Evolutionary conservation across 2,329 filamentous ascomycete species (phyloP).

Genomic region (Pseudogymnoascus sp.): DNA sequence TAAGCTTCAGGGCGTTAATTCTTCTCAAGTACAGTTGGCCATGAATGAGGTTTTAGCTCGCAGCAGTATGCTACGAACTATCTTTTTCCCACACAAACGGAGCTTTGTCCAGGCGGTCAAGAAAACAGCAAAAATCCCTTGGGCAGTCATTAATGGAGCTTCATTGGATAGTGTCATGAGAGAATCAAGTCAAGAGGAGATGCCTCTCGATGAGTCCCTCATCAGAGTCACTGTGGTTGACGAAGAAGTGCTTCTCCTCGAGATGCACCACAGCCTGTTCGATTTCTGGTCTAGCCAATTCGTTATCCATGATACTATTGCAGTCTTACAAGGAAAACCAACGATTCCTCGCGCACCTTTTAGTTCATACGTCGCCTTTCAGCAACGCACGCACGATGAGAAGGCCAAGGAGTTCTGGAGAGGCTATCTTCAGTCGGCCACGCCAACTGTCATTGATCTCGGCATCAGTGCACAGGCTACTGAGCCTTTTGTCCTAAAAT

Average conservation of each 20-base stretch:
- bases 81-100: not conserved
- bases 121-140: not conserved
- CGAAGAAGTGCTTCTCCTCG: not conserved
- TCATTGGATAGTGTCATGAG: not conserved
- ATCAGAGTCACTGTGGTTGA: not conserved
- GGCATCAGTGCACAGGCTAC: not conserved
- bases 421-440: constrained; percentile 3
- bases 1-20: not conserved
- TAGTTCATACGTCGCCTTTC: not conserved
- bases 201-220: not conserved
- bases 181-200: not conserved
- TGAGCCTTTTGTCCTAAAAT: not conserved
- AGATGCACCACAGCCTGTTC: constrained; percentile 1
- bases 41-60: not conserved
- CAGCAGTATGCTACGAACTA: not conserved
- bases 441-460: not conserved
- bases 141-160: not conserved
- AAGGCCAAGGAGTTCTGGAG: constrained; percentile 1
- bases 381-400: not conserved
- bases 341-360: not conserved
- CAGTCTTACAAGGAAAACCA: not conserved
- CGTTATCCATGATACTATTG: not conserved
- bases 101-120: not conserved
- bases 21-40: not conserved
- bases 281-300: constrained; percentile 2